Percentiles rank a stretch among this genome's conserved stretches.
These are phyloP conservation scores for Penstemon barbatus DNA, from an alignment of 257 asterid genomes.

Conservation along the genomic window DNA sequence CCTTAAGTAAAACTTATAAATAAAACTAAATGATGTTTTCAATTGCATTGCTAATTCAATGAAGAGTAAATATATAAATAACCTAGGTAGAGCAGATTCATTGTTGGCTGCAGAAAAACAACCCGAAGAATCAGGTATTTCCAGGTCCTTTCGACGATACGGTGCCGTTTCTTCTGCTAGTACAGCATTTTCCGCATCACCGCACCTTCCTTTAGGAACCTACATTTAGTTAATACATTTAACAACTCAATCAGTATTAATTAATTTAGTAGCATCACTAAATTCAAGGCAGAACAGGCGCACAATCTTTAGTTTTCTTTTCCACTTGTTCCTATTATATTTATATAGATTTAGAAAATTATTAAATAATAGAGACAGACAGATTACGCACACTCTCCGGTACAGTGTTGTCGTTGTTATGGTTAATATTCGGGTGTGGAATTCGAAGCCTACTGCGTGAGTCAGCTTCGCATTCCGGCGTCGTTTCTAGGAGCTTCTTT, in stretches of 20 bases:
- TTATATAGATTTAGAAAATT: too few species aligned
- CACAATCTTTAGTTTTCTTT: conserved; percentile 17
- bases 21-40: background rate
- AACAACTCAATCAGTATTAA: conserved; percentile 24
- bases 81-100: conserved; percentile 70
- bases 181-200: conserved; percentile 54
- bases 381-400: conserved; percentile 56
- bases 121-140: conserved; percentile 48
- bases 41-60: conserved; percentile 5
- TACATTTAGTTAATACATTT: conserved; percentile 40
- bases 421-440: conserved; percentile 40
- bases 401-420: conserved; percentile 31
- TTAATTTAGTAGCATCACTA: conserved; percentile 31
- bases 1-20: background rate
- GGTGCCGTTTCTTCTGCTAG: conserved; percentile 50
- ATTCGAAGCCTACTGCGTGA: conserved; percentile 47
- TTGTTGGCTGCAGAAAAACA: conserved; percentile 43
- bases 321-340: background rate
- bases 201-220: conserved; percentile 52
- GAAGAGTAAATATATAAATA: conserved; percentile 12
- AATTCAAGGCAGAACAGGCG: conserved; percentile 41
- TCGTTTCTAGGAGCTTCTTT: conserved; percentile 75
- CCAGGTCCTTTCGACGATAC: conserved; percentile 41
- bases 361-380: conserved; percentile 4
- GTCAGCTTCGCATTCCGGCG: conserved; percentile 58